A percentile compares a stretch with the other conserved stretches of the same genome.
Conservation (phyloP, 2,329 filamentous ascomycete species). For the Fusarium sp. region DNA sequence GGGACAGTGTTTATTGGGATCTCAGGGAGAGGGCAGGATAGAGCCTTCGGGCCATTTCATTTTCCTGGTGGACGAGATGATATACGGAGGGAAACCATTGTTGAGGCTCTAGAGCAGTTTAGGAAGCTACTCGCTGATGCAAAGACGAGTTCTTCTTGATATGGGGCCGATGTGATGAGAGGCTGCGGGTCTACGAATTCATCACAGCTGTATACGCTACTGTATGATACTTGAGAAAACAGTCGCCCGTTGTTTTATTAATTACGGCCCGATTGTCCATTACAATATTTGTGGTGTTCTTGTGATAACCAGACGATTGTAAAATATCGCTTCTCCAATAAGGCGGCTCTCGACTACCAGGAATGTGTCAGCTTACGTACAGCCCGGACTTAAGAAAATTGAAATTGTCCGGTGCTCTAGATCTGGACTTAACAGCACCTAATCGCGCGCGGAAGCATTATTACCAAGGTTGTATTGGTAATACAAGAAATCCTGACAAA, state of each 20-base stretch:
- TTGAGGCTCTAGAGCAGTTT: conserved; percentile 19
- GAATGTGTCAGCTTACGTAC: not conserved
- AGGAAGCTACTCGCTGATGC: conserved; percentile 8
- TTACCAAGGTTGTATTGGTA: not conserved
- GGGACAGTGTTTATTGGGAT: conserved; percentile 40
- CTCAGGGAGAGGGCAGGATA: not conserved
- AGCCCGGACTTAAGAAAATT: conserved; percentile 34
- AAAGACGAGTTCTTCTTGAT: not conserved
- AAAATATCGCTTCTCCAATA: too few species aligned
- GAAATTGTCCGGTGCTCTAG: conserved; percentile 19
- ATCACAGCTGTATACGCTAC: too few species aligned
- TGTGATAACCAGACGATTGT: not conserved
- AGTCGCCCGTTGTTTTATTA: not conserved
- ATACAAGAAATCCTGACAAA: not conserved
- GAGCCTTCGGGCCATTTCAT: conserved; percentile 30
- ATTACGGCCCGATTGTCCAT: not conserved
- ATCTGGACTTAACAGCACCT: conserved; percentile 8
- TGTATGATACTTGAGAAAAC: not conserved
- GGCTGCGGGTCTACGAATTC: too few species aligned
- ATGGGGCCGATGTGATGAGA: too few species aligned
- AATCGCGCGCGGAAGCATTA: not conserved
- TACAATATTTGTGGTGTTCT: not conserved
- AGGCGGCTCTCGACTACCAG: too few species aligned
- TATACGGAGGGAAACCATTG: conserved; percentile 13
- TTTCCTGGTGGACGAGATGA: conserved; percentile 26